A percentile compares a stretch with the other conserved stretches of the same genome.
Evolutionary conservation across 78 protist species (phyloP).

Genomic region (Speleostelium caveatum): DNA sequence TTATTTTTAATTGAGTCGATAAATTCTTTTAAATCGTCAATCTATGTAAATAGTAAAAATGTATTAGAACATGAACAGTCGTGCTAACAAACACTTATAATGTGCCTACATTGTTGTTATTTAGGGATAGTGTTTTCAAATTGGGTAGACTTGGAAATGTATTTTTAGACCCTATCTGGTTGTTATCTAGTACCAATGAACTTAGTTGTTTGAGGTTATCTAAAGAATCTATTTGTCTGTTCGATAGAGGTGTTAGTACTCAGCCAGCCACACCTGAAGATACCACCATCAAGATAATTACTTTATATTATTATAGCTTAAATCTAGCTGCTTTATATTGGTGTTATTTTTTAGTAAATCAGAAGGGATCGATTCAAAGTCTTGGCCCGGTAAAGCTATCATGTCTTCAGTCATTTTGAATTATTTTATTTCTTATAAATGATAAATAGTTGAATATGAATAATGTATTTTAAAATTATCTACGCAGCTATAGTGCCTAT

Average conservation of each 20-base stretch:
- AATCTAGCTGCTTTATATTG: constrained; percentile 44
- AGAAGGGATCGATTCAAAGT: constrained; percentile 31
- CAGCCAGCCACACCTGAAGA: not conserved
- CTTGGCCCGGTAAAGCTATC: constrained; percentile 68
- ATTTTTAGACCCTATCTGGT: constrained; percentile 42
- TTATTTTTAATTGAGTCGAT: constrained; percentile 72
- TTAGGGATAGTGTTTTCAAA: constrained; percentile 73
- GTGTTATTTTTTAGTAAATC: constrained; percentile 30
- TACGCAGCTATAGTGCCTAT: too few species aligned
- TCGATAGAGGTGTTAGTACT: too few species aligned
- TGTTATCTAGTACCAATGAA: constrained; percentile 74
- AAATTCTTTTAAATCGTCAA: constrained; percentile 69
- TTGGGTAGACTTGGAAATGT: constrained; percentile 53
- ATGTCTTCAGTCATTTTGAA: constrained; percentile 34
- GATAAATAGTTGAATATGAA: too few species aligned
- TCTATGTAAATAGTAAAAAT: constrained; percentile 42
- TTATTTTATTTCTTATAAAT: too few species aligned
- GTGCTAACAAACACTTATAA: not conserved
- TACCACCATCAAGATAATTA: not conserved
- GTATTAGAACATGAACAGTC: not conserved
- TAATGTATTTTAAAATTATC: too few species aligned
- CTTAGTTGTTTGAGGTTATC: constrained; percentile 42
- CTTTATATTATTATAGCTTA: constrained; percentile 75
- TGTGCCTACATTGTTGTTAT: constrained; percentile 72
- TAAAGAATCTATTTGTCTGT: constrained; percentile 46